These are phyloP conservation scores for Xylaria acuta DNA, from an alignment of 495 filamentous ascomycete species.

Conservation along the genomic window DNA sequence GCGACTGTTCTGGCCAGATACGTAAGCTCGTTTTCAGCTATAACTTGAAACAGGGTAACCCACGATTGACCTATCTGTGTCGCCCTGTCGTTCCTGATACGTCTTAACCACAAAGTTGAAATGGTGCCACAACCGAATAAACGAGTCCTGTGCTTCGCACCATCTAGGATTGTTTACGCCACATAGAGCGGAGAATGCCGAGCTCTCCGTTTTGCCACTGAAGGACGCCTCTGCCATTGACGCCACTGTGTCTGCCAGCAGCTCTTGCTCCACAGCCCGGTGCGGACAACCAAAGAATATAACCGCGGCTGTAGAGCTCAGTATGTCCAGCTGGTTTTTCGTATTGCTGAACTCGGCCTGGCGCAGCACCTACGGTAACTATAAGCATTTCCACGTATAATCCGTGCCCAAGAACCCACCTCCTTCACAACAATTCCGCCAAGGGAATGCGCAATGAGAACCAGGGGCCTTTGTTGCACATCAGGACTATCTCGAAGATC, in stretches of 20 bases:
- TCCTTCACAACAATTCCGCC: slow-evolving; percentile 50
- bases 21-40: neutral
- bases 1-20: neutral
- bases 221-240: slow-evolving; percentile 44
- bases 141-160: slow-evolving; percentile 14
- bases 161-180: slow-evolving; percentile 34
- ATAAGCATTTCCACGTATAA: slow-evolving; percentile 16
- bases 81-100: slow-evolving; percentile 43
- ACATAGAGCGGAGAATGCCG: slow-evolving; percentile 40
- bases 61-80: slow-evolving; percentile 29
- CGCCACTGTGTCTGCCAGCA: slow-evolving; percentile 37
- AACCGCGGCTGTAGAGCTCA: slow-evolving; percentile 39
- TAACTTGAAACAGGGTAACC: slow-evolving; percentile 10
- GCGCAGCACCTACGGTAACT: slow-evolving; percentile 35
- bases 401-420: slow-evolving; percentile 26
- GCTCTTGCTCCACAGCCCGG: slow-evolving; percentile 39
- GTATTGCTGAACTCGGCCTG: slow-evolving; percentile 36
- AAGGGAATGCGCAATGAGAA: slow-evolving; percentile 46
- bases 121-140: slow-evolving; percentile 18
- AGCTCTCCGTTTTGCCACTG: slow-evolving; percentile 34
- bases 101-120: slow-evolving; percentile 42
- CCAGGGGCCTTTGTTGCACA: slow-evolving; percentile 31
- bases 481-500: slow-evolving; percentile 27
- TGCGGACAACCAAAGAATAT: slow-evolving; percentile 47
- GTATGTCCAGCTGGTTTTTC: slow-evolving; percentile 34